Conservation (phyloP, 2,329 filamentous ascomycete genomes). For the Pseudodiploospora longispora region DNA sequence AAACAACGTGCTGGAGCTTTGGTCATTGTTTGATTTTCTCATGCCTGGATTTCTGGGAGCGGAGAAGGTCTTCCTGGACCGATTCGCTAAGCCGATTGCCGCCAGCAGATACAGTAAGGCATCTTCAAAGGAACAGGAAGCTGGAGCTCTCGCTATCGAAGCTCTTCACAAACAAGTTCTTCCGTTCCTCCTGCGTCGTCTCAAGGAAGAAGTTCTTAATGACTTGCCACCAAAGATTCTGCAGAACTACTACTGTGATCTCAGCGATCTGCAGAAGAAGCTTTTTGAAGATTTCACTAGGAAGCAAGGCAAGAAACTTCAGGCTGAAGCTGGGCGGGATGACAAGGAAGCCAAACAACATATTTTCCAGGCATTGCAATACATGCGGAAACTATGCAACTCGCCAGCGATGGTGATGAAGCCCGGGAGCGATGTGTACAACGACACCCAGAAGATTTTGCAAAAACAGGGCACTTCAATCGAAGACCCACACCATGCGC, state of each 20-base stretch:
- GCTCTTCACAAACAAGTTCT: slow-evolving; percentile 98
- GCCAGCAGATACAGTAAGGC: slow-evolving; percentile 94
- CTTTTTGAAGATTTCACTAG: slow-evolving; percentile 95
- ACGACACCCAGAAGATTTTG: slow-evolving; percentile 75
- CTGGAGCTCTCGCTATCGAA: slow-evolving; percentile 90
- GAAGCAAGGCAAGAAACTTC: slow-evolving; percentile 83
- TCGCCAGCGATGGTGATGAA: slow-evolving; percentile 95
- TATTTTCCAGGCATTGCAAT: slow-evolving; percentile 97
- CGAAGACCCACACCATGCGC: slow-evolving; percentile 79
- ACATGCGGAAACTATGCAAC: slow-evolving; percentile 99
- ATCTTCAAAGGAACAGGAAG: slow-evolving; percentile 96
- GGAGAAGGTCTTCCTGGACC: slow-evolving; percentile 89
- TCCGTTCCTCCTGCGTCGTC: slow-evolving; percentile 86
- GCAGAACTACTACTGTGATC: slow-evolving; percentile 98
- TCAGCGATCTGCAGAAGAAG: slow-evolving; percentile 88
- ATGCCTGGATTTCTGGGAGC: slow-evolving; percentile 98
- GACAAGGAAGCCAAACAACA: slow-evolving; percentile 95
- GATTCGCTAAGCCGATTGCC: slow-evolving; percentile 90
- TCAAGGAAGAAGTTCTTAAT: slow-evolving; percentile 96
- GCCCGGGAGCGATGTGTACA: slow-evolving; percentile 82
- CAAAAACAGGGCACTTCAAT: slow-evolving; percentile 71
- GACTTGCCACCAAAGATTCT: slow-evolving; percentile 96
- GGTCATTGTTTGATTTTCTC: slow-evolving; percentile 96
- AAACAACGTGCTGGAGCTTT: slow-evolving; percentile 93
- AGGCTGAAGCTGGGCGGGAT: slow-evolving; percentile 71